These are phyloP conservation scores for Penicillium hesseltinei DNA, from an alignment of 2,329 filamentous ascomycete genomes.

Conservation along the genomic window DNA sequence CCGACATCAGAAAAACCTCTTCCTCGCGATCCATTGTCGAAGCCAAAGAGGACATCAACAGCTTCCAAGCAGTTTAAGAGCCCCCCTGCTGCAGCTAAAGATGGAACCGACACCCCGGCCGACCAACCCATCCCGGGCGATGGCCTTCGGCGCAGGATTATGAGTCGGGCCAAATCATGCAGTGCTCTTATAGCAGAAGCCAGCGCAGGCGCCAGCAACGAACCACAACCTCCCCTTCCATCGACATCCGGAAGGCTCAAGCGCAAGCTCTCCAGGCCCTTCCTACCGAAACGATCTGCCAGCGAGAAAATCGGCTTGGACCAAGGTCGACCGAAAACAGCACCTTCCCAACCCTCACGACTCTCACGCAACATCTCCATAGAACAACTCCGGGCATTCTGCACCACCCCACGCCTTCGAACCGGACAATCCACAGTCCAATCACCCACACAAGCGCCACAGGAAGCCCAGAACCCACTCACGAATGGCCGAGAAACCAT, in stretches of 20 bases:
- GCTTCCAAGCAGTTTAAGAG: constrained; percentile 10
- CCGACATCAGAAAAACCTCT: constrained; percentile 31
- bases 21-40: constrained; percentile 27
- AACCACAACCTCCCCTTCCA: constrained; percentile 8
- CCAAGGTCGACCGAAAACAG: constrained; percentile 27
- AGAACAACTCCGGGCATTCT: constrained; percentile 27
- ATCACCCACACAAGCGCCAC: constrained; percentile 9
- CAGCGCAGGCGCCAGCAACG: constrained; percentile 2
- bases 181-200: constrained; percentile 18
- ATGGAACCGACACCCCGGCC: constrained; percentile 18
- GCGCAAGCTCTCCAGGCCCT: constrained; percentile 26
- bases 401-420: constrained; percentile 18
- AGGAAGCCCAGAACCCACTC: constrained; percentile 6
- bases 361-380: constrained; percentile 26
- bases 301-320: constrained; percentile 15
- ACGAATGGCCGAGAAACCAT: constrained; percentile 25
- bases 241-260: constrained; percentile 21
- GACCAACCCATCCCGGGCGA: constrained; percentile 13
- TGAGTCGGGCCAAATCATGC: constrained; percentile 25
- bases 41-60: constrained; percentile 12
- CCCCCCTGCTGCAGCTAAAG: constrained; percentile 14
- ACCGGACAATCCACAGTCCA: constrained; percentile 16
- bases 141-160: constrained; percentile 11
- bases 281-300: constrained; percentile 19
- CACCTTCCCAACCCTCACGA: constrained; percentile 24